Conservation (phyloP, 1,139 yeast species). For the Torulaspora pretoriensis region DNA sequence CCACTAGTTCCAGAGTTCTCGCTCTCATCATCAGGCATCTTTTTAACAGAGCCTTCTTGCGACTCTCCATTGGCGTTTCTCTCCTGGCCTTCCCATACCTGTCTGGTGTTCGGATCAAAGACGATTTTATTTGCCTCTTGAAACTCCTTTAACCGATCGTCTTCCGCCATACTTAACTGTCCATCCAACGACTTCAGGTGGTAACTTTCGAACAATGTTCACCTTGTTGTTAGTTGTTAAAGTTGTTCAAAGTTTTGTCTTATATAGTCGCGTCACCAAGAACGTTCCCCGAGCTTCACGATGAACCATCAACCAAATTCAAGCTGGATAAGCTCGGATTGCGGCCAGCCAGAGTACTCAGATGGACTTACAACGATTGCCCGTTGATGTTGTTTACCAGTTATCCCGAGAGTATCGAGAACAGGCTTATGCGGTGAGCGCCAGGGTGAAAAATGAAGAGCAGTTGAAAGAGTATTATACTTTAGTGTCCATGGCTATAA, state of each 20-base stretch:
- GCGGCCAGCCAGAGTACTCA: neutral
- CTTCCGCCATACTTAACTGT: slow-evolving; percentile 29
- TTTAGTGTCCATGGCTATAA: slow-evolving; percentile 25
- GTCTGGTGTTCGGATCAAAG: slow-evolving; percentile 37
- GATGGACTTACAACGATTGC: slow-evolving; percentile 7
- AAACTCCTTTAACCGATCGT: slow-evolving; percentile 34
- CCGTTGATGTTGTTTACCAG: slow-evolving; percentile 17
- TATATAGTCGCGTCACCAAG: neutral
- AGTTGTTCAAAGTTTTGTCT: neutral
- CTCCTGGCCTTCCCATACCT: slow-evolving; percentile 37
- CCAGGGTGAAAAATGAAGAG: slow-evolving; percentile 15
- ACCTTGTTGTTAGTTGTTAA: neutral
- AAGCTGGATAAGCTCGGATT: neutral
- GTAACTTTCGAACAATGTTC: neutral
- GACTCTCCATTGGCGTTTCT: slow-evolving; percentile 14
- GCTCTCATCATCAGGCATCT: slow-evolving; percentile 19
- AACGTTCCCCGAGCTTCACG: neutral
- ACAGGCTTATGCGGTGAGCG: slow-evolving; percentile 22
- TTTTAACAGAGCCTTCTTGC: slow-evolving; percentile 13
- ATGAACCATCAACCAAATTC: neutral
- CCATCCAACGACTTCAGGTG: neutral
- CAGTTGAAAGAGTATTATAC: slow-evolving; percentile 29
- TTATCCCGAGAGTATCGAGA: slow-evolving; percentile 27
- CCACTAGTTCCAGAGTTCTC: slow-evolving; percentile 79
- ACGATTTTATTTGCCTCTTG: slow-evolving; percentile 36